Evolutionary conservation across 768 basidiomycete species (phyloP).

Genomic region (Psilocybe subaeruginosa): DNA sequence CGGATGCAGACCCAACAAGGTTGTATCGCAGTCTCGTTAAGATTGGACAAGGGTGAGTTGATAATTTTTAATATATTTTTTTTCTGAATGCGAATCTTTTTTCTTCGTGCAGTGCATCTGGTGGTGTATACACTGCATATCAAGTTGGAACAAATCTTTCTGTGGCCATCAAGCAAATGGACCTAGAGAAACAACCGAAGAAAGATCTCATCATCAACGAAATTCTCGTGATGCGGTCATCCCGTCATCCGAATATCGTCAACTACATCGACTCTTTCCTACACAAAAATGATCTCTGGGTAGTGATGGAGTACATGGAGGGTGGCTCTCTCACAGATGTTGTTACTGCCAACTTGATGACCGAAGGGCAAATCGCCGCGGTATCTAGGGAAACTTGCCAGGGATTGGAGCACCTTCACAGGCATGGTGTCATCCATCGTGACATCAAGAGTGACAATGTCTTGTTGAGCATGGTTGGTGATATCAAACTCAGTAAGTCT

Average conservation of each 20-base stretch:
- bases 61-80: slow-evolving; percentile 12
- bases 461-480: slow-evolving; percentile 87
- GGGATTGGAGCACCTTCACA: slow-evolving; percentile 92
- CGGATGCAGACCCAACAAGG: slow-evolving; percentile 95
- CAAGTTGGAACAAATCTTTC: slow-evolving; percentile 93
- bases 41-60: slow-evolving; percentile 90
- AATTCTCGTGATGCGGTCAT: slow-evolving; percentile 97
- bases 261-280: slow-evolving; percentile 99
- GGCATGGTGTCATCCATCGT: slow-evolving; percentile 96
- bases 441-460: slow-evolving; percentile 99
- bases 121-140: slow-evolving; percentile 98
- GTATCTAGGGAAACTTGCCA: slow-evolving; percentile 92
- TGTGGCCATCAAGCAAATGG: slow-evolving; percentile 99
- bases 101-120: slow-evolving; percentile 71
- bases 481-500: slow-evolving; percentile 95
- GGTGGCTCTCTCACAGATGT: slow-evolving; percentile 95
- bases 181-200: slow-evolving; percentile 99
- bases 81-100: slow-evolving; percentile 1
- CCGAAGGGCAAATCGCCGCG: slow-evolving; percentile 97
- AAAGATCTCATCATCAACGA: slow-evolving; percentile 99
- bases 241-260: slow-evolving; percentile 97
- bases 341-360: slow-evolving; percentile 95
- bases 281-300: slow-evolving; percentile 98
- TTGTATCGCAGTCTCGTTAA: slow-evolving; percentile 92
- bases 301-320: slow-evolving; percentile 99